phyloP scores from a whole-genome alignment of 305 asterid species.

The Fraxinus latifolia region DNA sequence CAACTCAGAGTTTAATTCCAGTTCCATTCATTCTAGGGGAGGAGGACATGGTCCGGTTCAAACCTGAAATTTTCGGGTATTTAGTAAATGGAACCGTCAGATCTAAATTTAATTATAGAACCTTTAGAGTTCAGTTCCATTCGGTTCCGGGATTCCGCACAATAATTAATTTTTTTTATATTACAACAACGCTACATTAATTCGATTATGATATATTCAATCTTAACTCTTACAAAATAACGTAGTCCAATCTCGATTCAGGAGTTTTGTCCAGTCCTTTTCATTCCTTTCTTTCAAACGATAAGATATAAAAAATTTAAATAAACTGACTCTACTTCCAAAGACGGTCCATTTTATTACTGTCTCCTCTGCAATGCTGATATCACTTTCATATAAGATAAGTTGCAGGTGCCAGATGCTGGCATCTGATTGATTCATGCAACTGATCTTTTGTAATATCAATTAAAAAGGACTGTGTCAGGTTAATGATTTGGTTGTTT shows the following conservation, averaged over 20 bases:
- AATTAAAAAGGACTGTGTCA: background rate
- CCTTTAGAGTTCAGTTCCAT: too few species aligned
- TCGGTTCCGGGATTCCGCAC: too few species aligned
- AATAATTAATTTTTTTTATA: too few species aligned
- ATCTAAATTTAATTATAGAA: too few species aligned
- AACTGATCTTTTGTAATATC: conserved; percentile 24
- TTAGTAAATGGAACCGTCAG: too few species aligned
- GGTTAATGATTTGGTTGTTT: background rate
- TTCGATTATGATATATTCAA: too few species aligned
- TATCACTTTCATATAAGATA: background rate
- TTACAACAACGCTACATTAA: too few species aligned
- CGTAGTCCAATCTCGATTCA: too few species aligned
- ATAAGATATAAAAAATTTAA: background rate
- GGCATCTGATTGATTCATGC: conserved; percentile 24
- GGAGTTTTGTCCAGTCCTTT: too few species aligned
- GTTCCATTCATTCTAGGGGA: background rate
- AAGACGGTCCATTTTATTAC: conserved; percentile 7
- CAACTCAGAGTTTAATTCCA: conserved; percentile 17
- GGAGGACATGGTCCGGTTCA: too few species aligned
- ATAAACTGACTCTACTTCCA: background rate
- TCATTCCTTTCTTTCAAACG: conserved; percentile 23
- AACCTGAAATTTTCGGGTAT: too few species aligned
- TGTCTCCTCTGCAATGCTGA: conserved; percentile 18
- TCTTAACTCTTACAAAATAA: too few species aligned
- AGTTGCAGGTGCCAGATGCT: conserved; percentile 22